These are phyloP conservation scores for Teunomyces lycoperdinae DNA, from an alignment of 805 yeast genomes.

Conservation along the genomic window DNA sequence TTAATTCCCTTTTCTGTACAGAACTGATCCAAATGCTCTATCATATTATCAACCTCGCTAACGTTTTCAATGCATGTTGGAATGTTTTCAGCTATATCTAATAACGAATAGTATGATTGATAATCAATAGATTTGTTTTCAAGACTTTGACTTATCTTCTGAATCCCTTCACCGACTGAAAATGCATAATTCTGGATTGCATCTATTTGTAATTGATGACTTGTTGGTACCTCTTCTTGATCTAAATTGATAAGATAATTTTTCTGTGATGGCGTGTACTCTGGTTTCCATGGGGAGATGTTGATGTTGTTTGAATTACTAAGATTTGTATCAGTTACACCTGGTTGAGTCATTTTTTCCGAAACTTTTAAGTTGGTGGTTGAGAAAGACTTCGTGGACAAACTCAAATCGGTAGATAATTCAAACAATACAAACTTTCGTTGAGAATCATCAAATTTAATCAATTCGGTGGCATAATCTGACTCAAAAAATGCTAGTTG, in stretches of 20 bases:
- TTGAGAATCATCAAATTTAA: background rate
- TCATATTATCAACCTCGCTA: slow-evolving; percentile 32
- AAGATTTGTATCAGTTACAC: too few relatives aligned
- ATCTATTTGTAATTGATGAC: background rate
- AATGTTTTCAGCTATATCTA: slow-evolving; percentile 11
- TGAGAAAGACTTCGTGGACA: slow-evolving; percentile 11
- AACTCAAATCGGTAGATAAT: slow-evolving; percentile 13
- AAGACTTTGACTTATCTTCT: slow-evolving; percentile 4
- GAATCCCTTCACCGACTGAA: slow-evolving; percentile 12
- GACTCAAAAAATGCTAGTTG: slow-evolving; percentile 13
- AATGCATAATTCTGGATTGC: slow-evolving; percentile 12
- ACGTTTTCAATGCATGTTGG: slow-evolving; percentile 17
- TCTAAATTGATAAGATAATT: background rate
- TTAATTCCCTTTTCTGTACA: slow-evolving; percentile 15
- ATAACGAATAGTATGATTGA: slow-evolving; percentile 8
- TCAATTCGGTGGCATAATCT: background rate
- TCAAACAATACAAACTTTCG: slow-evolving; percentile 15
- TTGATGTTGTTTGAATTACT: too few relatives aligned
- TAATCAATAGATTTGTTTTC: background rate
- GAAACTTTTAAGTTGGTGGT: background rate
- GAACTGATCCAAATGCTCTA: slow-evolving; percentile 25
- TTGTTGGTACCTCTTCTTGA: background rate
- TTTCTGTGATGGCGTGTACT: background rate
- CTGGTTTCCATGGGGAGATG: background rate
- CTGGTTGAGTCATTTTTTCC: background rate